phyloP scores from a whole-genome alignment of 2,329 filamentous ascomycete genomes.

The Curvularia spicifera region DNA sequence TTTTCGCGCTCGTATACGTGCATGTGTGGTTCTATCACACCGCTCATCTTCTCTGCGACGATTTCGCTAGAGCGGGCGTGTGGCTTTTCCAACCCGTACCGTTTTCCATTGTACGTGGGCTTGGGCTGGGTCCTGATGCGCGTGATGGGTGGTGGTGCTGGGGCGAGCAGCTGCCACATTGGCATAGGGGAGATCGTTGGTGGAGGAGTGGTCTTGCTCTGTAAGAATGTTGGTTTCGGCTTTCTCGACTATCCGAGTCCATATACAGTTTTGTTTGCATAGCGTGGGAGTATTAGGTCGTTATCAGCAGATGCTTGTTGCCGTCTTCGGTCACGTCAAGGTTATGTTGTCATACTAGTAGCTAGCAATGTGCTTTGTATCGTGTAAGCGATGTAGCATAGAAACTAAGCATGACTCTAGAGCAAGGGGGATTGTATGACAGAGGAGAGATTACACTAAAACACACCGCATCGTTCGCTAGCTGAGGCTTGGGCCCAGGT shows the following conservation, averaged over 20 bases:
- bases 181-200: slow-evolving; percentile 69
- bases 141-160: slow-evolving; percentile 73
- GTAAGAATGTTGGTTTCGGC: slow-evolving; percentile 19
- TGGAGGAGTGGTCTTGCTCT: slow-evolving; percentile 63
- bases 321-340: no score
- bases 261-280: no score
- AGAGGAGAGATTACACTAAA: neutral
- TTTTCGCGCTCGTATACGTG: slow-evolving; percentile 67
- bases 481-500: neutral
- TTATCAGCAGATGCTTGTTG: no score
- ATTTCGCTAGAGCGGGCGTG: slow-evolving; percentile 74
- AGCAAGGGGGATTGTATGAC: neutral
- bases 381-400: no score
- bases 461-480: neutral
- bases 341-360: no score
- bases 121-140: slow-evolving; percentile 65
- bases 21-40: slow-evolving; percentile 73
- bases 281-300: no score
- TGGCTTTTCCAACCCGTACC: slow-evolving; percentile 88
- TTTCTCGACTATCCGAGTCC: no score
- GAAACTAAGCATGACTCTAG: neutral
- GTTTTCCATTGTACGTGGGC: slow-evolving; percentile 69
- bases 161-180: slow-evolving; percentile 61
- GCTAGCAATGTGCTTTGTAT: no score
- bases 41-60: slow-evolving; percentile 71